Evolutionary conservation across 139 green algal species (phyloP).

Genomic region (Monoraphidium neglectum): DNA sequence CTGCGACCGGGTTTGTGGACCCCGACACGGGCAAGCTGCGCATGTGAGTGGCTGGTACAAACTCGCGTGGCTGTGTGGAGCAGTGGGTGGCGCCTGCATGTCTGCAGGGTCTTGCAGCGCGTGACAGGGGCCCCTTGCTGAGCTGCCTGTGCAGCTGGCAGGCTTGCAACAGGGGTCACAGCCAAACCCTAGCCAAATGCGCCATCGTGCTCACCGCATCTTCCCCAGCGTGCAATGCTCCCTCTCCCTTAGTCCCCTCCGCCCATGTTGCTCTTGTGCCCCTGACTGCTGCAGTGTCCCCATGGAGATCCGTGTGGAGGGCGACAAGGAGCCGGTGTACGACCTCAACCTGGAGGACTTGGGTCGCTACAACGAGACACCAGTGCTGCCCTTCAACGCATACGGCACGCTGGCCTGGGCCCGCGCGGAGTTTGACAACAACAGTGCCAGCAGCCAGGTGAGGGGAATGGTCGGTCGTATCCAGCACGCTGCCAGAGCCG

Average conservation of each 20-base stretch:
- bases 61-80: background rate
- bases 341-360: constrained; percentile 95
- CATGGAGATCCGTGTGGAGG: constrained; percentile 88
- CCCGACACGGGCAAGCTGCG: constrained; percentile 54
- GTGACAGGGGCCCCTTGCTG: no score
- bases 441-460: constrained; percentile 82
- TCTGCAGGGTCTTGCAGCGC: no score
- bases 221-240: no score
- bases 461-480: background rate
- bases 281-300: constrained; percentile 68
- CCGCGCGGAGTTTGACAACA: constrained; percentile 94
- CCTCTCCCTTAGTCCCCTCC: no score
- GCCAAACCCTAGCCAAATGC: no score
- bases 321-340: constrained; percentile 95
- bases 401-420: constrained; percentile 97
- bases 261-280: background rate
- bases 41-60: constrained; percentile 25
- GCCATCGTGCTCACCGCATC: no score
- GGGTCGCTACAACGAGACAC: constrained; percentile 85
- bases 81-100: no score
- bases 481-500: no score
- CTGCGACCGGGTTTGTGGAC: constrained; percentile 58
- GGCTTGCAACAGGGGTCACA: no score
- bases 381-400: constrained; percentile 97
- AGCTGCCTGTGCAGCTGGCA: no score